phyloP scores from a whole-genome alignment of 768 basidiomycete genomes.

The Amanita molliuscula region DNA sequence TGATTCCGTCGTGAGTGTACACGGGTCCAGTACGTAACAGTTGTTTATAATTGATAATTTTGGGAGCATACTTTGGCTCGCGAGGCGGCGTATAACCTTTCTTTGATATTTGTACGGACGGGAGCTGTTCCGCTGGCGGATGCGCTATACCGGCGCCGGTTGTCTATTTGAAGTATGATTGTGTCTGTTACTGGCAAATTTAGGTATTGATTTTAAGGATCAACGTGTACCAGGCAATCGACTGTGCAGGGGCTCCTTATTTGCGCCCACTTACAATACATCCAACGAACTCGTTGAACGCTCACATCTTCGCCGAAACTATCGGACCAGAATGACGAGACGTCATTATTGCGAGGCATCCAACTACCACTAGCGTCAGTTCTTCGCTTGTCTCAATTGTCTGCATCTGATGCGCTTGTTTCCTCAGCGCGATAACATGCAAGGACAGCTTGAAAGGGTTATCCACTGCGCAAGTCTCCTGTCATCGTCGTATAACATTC shows the following conservation, averaged over 20 bases:
- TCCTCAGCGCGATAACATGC: neutral
- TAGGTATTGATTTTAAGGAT: no score
- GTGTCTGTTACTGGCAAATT: no score
- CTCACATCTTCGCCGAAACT: conserved; percentile 16
- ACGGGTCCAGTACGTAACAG: neutral
- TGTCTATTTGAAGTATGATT: conserved; percentile 45
- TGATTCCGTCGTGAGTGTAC: neutral
- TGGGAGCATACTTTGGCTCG: conserved; percentile 44
- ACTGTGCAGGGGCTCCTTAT: no score
- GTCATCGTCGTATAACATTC: conserved; percentile 15
- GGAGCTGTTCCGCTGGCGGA: conserved; percentile 67
- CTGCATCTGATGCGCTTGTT: neutral
- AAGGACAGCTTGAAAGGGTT: conserved; percentile 10
- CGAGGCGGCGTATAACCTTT: conserved; percentile 85
- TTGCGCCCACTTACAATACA: no score
- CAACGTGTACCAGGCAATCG: no score
- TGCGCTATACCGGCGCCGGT: conserved; percentile 65
- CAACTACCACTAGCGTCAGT: conserved; percentile 8
- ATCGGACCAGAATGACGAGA: conserved; percentile 14
- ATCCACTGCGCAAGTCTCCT: conserved; percentile 14
- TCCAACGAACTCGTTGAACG: neutral
- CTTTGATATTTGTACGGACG: conserved; percentile 70
- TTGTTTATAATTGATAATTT: conserved; percentile 1
- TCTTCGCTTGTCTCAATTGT: no score
- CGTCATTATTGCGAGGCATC: conserved; percentile 8